Percentiles rank a stretch among this genome's conserved stretches.
Conservation (phyloP, 169 alveolate species). For the Eimeria brunetti region DNA sequence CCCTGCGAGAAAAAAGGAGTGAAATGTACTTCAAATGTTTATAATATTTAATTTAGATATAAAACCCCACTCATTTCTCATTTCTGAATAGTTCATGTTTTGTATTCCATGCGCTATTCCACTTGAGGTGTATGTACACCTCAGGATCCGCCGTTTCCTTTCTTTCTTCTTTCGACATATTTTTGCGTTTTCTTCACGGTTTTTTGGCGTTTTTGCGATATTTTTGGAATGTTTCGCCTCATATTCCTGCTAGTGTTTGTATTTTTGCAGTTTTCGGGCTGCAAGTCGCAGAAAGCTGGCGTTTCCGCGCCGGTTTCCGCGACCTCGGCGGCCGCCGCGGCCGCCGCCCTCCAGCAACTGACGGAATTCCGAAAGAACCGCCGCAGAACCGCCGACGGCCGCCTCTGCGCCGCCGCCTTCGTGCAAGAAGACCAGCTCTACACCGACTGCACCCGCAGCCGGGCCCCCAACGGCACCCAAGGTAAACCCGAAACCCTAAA, state of each 20-base stretch:
- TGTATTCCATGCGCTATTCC: not conserved
- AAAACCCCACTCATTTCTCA: not conserved
- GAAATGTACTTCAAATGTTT: not conserved
- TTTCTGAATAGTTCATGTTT: not conserved
- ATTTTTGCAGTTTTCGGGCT: not conserved
- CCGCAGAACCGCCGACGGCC: slow-evolving; percentile 93
- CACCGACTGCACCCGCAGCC: slow-evolving; percentile 94
- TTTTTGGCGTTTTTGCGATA: too few species aligned
- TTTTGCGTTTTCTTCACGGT: not conserved
- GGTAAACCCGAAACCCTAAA: slow-evolving; percentile 79
- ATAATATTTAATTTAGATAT: too few species aligned
- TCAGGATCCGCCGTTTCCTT: not conserved
- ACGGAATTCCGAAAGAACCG: slow-evolving; percentile 92
- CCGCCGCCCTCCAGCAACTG: slow-evolving; percentile 84
- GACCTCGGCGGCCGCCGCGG: slow-evolving; percentile 40
- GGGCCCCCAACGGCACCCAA: slow-evolving; percentile 93
- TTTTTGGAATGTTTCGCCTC: not conserved
- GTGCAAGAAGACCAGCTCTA: slow-evolving; percentile 94
- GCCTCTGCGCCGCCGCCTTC: slow-evolving; percentile 95
- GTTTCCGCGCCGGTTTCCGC: too few species aligned
- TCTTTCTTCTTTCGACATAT: too few species aligned
- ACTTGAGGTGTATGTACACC: not conserved
- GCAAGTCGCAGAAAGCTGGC: not conserved
- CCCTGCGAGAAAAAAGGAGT: not conserved
- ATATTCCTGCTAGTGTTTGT: not conserved